Evolutionary conservation across 768 basidiomycete species (phyloP), one percentile per base, ranked within the genome.

Genomic region (Leccinum incarnatum): DNA sequence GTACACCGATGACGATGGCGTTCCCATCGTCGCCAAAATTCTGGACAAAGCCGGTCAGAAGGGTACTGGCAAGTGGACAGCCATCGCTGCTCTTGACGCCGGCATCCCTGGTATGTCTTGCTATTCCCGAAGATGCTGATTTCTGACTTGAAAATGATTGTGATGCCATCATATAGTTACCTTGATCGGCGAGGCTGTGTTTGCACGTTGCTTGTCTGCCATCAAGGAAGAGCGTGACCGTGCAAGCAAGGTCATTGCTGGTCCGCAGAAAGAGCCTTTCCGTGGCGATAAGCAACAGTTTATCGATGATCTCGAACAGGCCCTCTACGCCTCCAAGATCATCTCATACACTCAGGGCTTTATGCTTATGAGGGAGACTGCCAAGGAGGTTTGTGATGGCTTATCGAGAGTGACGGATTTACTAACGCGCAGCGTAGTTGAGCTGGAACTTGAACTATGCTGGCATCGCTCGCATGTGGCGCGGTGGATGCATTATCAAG

Each of bases 11-110:
- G 90, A 93, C 56, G 96, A 98, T 72, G 96, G 95, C 58, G 83
- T 83, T 68, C 91, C 94, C 51, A 84, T 98, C 65, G 87, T 99
- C 62, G 81, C 79, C 67, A 99, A 98, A 79, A 96, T 99, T 69
- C 83, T 97, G 65, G 97, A 99, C 76, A 74, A 90, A 69, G 97
- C 97, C 59, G 96, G 96, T 40, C 97, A 99, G 76, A 99, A 99
- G 79, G 97, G 97, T 72, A 99, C 97, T 62, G 95, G 97, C 58
- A 99, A 99, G 78, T 99, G 97, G 97, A 99, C 97, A 56, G 97
- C 97, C 57, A 91, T 98, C 69, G 88, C 88, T 66, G 97, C 97
- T 59, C 86, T 99, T 65, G 97, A 99, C 55, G 88, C 92, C 64
- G 95, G 92, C 67, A 88, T 83, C 60, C 82, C 91, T 47, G 93